Conservation (phyloP, 23 red algal genomes). For the Chondrus crispus region DNA sequence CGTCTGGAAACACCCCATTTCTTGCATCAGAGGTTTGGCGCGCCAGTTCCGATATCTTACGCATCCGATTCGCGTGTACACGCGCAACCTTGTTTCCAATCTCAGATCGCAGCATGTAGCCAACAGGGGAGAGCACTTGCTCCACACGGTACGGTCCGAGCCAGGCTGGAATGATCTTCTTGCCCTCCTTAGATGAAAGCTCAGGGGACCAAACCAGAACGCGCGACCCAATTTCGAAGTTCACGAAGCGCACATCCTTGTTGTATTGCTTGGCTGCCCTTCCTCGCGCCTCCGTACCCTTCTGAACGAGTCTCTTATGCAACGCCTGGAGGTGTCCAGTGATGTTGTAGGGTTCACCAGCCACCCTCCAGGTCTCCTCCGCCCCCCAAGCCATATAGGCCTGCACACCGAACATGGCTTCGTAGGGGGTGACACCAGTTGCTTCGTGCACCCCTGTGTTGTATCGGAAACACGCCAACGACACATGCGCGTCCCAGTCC, state of each 20-base stretch:
- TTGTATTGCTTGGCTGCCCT: neutral
- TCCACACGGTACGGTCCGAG: too few relatives aligned
- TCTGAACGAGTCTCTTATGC: neutral
- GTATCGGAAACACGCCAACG: neutral
- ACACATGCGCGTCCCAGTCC: slow-evolving; percentile 14
- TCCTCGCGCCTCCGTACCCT: neutral
- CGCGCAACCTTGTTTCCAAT: neutral
- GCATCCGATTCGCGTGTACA: slow-evolving; percentile 6
- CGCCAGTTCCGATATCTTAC: neutral
- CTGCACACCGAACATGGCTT: neutral
- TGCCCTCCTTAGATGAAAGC: neutral
- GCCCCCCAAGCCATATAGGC: neutral
- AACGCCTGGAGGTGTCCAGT: neutral
- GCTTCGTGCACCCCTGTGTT: neutral
- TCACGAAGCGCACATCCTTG: neutral
- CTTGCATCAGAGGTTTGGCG: neutral
- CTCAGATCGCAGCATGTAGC: neutral
- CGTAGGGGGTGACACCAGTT: slow-evolving; percentile 10
- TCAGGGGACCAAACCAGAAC: neutral
- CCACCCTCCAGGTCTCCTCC: neutral
- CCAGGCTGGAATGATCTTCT: too few relatives aligned
- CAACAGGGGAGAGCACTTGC: too few relatives aligned
- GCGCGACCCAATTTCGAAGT: neutral
- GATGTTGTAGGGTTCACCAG: neutral
- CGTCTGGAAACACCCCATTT: neutral